Conservation (phyloP, 352 stramenopile species). For the Pythium brachiatum region DNA sequence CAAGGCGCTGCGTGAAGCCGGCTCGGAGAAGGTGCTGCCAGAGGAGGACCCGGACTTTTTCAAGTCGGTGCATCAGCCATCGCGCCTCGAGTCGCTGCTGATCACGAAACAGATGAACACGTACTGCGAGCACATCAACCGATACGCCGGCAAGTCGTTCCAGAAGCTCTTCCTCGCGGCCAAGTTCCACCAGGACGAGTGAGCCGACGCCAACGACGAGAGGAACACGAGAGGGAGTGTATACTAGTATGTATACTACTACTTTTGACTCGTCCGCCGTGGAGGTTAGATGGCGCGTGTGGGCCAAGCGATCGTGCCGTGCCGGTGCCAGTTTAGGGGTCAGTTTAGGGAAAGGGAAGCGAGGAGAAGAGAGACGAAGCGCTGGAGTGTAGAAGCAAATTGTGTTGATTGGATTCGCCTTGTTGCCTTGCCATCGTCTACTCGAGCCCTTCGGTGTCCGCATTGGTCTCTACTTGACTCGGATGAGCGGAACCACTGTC, state of each 20-base stretch:
- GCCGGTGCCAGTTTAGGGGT: conserved; percentile 1
- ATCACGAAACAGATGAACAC: conserved; percentile 93
- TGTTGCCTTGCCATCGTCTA: background rate
- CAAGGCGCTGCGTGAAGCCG: conserved; percentile 77
- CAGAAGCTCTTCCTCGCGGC: conserved; percentile 90
- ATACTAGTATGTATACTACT: conserved; percentile 16
- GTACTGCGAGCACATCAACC: conserved; percentile 92
- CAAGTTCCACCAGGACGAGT: conserved; percentile 86
- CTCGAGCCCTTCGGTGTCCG: background rate
- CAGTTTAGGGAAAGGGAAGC: background rate
- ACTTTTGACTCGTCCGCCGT: conserved; percentile 5
- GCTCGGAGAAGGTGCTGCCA: conserved; percentile 60
- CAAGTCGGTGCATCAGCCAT: conserved; percentile 86
- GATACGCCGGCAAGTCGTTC: conserved; percentile 88
- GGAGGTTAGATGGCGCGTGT: background rate
- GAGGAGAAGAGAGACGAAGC: conserved; percentile 2
- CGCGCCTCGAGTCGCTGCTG: conserved; percentile 83
- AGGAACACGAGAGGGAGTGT: conserved; percentile 5
- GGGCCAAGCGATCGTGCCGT: background rate
- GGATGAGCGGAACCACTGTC: background rate
- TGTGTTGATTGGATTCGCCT: conserved; percentile 7
- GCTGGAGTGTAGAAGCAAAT: conserved; percentile 6
- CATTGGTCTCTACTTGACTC: background rate
- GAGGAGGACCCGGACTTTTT: conserved; percentile 87
- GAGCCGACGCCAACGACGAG: conserved; percentile 14